Base-by-base conservation (phyloP, 192 early-diverging fungal species). In the Coemansia sp. region DNA sequence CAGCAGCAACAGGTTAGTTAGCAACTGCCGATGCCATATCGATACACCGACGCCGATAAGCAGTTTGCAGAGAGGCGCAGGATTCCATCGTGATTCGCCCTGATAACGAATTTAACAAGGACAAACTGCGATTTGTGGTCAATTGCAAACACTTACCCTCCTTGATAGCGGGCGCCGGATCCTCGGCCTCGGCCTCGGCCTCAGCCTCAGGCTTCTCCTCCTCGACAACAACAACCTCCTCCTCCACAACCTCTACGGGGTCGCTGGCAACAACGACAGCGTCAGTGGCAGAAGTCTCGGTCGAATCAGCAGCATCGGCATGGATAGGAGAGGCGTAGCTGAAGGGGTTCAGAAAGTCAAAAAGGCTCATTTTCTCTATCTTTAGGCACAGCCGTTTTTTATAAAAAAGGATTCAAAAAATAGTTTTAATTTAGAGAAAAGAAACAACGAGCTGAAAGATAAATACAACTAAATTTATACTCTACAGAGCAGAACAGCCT, bases 271-370 rank as follows among this genome's bases (percentile, higher is more conserved):
- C 46, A 9, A 35, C 32, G 14, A 33, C 32, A 8, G 46, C 46
- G 19, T 14, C 29, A 30, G 29, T 27, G 37, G 17, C 43, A 17
- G 46, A 17, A 13, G 62, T 13, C 25, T 25, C 23, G 4, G 32
- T 25, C 28, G 35, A 55, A 33, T 47, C 36, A 17, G 60, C 50
- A 44, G 65, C 58, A 48, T 80, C 86, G 34, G 85, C 85, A 40
- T 88, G 77, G 64, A 83, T 71, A 28, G 83, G 76, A 55, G 83
- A 78, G 46, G 84, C 62, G 62, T 85, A 82, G 67, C 61, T 70
- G 58, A 76, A 74, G 15, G 71, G 60, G 52, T 67, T 74, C 44
- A 74, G 49, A 56, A 63, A 25, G 60, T 74, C 71, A 50, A 74
- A 74, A 43, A 74, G 47, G 47, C 59, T 47, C 71, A 74, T 73